Evolutionary conservation across 2,329 filamentous ascomycete genomes (phyloP).

Genomic region (Colletotrichum endophyticum): DNA sequence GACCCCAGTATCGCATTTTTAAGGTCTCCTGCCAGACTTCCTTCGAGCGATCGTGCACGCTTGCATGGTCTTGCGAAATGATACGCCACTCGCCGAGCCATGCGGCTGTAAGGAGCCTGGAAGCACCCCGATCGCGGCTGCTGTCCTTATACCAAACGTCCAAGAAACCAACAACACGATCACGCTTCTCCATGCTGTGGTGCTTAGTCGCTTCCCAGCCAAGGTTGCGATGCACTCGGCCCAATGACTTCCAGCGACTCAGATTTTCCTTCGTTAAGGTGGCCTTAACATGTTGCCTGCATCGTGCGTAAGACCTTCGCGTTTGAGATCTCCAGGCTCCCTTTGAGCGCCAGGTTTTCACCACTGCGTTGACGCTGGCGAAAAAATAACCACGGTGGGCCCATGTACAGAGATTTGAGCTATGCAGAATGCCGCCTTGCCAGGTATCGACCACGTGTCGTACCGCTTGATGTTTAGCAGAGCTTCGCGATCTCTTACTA

Average conservation of each 20-base stretch:
- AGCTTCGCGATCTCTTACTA: background rate
- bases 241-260: slow-evolving; percentile 6
- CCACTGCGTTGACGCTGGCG: background rate
- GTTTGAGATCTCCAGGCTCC: slow-evolving; percentile 4
- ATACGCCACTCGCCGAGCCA: slow-evolving; percentile 21
- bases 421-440: background rate
- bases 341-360: slow-evolving; percentile 3
- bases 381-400: slow-evolving; percentile 4
- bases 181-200: background rate
- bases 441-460: background rate
- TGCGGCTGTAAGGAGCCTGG: slow-evolving; percentile 7
- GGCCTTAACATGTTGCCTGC: slow-evolving; percentile 14
- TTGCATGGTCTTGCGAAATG: background rate
- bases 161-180: background rate
- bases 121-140: background rate
- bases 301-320: slow-evolving; percentile 15
- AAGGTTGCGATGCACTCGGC: background rate
- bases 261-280: slow-evolving; percentile 10
- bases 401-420: background rate
- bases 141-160: slow-evolving; percentile 9
- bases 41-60: background rate
- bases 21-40: background rate
- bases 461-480: background rate
- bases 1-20: slow-evolving; percentile 17
- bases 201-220: background rate